phyloP scores from a whole-genome alignment of 306 rosid species.

The Cucurbita pepo region DNA sequence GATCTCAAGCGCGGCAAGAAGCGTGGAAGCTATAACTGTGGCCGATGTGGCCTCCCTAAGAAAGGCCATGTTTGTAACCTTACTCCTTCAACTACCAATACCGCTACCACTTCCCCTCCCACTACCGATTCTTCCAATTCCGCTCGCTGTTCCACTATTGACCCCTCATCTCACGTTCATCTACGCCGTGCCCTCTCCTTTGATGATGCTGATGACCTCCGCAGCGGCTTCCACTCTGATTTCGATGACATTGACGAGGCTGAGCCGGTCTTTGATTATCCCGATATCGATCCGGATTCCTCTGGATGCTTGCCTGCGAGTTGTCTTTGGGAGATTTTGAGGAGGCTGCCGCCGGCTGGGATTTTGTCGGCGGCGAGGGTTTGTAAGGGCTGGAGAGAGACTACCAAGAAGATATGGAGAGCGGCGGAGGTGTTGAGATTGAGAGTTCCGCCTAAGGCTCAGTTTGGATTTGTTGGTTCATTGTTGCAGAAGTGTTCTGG shows the following conservation, averaged over 20 bases:
- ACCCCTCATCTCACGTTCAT: constrained; percentile 17
- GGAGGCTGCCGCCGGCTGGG: constrained; percentile 69
- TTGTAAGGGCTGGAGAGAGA: constrained; percentile 73
- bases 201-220: constrained; percentile 33
- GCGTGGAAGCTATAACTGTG: constrained; percentile 79
- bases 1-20: constrained; percentile 37
- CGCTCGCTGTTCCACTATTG: constrained; percentile 6
- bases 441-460: constrained; percentile 60
- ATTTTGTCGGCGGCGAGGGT: constrained; percentile 67
- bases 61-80: constrained; percentile 64
- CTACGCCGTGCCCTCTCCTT: constrained; percentile 81
- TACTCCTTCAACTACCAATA: constrained; percentile 7
- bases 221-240: constrained; percentile 12
- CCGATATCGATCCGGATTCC: constrained; percentile 15
- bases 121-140: constrained; percentile 1
- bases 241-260: constrained; percentile 9
- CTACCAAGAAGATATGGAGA: constrained; percentile 55
- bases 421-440: constrained; percentile 71
- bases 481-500: constrained; percentile 69
- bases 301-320: constrained; percentile 44
- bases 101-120: constrained; percentile 17
- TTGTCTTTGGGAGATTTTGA: constrained; percentile 58
- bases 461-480: constrained; percentile 61
- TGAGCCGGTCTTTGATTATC: constrained; percentile 10
- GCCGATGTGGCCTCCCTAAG: constrained; percentile 82